Base-by-base conservation (phyloP, 2,329 filamentous ascomycete genomes). In the Ascochyta rabiei region DNA sequence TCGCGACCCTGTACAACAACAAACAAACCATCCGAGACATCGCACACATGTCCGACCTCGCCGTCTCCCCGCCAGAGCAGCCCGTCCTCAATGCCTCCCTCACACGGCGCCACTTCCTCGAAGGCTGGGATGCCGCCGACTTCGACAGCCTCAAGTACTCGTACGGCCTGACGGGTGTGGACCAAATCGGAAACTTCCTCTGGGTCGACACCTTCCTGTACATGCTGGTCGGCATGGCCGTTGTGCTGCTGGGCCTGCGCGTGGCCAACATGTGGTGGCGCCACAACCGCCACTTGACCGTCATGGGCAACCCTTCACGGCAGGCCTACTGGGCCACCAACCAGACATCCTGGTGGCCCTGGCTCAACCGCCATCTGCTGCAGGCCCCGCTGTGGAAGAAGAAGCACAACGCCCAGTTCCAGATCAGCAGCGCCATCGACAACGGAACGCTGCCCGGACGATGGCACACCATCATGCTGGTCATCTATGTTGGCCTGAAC, bases 391-490 rank as follows among this genome's bases (percentile, higher is more conserved):
- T 96, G 16, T 84, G 86, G 67, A 82, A 82, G 50, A 90, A 90
- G 69, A 83, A 90, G 67, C 91, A 95, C 76, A 95, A 95, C 67
- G 80, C 84, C 23, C 87, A 90, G 68, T 82, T 91, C 61, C 86
- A 88, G 68, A 75, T 92, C 13, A 88, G 86, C 19, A 80, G 80
- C 16, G 87, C 87, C 7, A 76, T 90, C 69, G 87, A 87, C 62
- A 85, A 91, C 49, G 89, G 91, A 59, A 93, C 90, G 0, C 77
- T 96, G 16, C 91, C 91, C 0, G 89, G 89, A n/a, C 81, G 91
- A 44, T 86, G 93, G 66, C 90, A 96, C 71, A 84, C 87, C 10
- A 71, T 90, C 45, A 81, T 95, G 66, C 78, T 96, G 16, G 44
- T 82, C 21, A 74, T 84, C 24, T 93, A 93, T 71, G 75, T 90